phyloP scores from a whole-genome alignment of 768 basidiomycete genomes.

The Amanita thiersii region DNA sequence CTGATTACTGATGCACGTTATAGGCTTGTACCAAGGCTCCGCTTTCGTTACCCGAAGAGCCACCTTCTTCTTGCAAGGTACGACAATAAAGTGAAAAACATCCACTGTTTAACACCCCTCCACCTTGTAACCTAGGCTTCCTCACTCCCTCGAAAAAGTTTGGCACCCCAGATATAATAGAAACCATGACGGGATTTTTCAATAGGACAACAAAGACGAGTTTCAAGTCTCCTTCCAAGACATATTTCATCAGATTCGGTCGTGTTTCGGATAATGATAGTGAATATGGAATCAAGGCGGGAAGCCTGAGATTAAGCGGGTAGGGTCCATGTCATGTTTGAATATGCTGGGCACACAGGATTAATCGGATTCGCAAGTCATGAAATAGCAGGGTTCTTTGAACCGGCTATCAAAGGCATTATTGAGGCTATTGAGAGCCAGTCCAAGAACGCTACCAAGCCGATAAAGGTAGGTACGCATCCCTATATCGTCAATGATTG shows the following conservation, averaged over 20 bases:
- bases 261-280: constrained; percentile 31
- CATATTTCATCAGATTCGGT: constrained; percentile 42
- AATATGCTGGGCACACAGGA: not conserved
- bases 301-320: constrained; percentile 1
- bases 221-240: constrained; percentile 29
- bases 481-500: not conserved
- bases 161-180: constrained; percentile 30
- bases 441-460: not conserved
- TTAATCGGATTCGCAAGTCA: not conserved
- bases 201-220: constrained; percentile 39
- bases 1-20: not conserved
- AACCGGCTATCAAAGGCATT: constrained; percentile 6
- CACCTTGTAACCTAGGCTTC: constrained; percentile 23
- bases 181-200: constrained; percentile 32
- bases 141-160: constrained; percentile 33
- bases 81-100: constrained; percentile 5
- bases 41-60: constrained; percentile 32
- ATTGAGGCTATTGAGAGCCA: constrained; percentile 4
- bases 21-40: constrained; percentile 7
- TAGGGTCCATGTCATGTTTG: not conserved
- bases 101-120: not conserved
- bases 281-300: constrained; percentile 26
- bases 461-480: constrained; percentile 2
- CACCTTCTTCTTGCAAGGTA: constrained; percentile 29
- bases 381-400: constrained; percentile 5